These are phyloP conservation scores for Moelleriella libera DNA, from an alignment of 2,329 filamentous ascomycete species.

Conservation along the genomic window DNA sequence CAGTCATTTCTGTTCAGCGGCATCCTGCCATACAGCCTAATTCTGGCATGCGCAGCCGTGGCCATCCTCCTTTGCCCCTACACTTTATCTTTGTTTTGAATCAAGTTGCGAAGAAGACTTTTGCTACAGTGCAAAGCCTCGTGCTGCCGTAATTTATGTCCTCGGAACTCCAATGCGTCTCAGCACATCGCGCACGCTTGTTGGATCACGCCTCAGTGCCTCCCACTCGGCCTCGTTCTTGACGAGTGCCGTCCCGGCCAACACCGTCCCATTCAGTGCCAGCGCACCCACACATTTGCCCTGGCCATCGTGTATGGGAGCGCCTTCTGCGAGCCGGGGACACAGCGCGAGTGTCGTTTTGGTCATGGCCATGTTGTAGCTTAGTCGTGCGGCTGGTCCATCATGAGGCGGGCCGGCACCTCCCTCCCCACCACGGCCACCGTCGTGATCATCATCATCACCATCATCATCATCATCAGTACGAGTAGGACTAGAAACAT, in stretches of 20 bases:
- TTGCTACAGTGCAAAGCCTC: background rate
- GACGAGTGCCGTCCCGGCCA: slow-evolving; percentile 49
- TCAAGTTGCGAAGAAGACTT: background rate
- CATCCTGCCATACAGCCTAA: no score
- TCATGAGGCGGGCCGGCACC: slow-evolving; percentile 13
- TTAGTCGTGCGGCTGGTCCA: slow-evolving; percentile 30
- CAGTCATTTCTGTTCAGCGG: no score
- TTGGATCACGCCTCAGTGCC: slow-evolving; percentile 25
- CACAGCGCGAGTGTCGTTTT: slow-evolving; percentile 35
- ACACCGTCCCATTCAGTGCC: slow-evolving; percentile 45
- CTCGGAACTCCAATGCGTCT: slow-evolving; percentile 12
- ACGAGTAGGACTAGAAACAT: no score
- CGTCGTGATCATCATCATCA: no score
- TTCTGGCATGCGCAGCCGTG: no score
- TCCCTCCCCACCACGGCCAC: slow-evolving; percentile 7
- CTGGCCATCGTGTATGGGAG: slow-evolving; percentile 13
- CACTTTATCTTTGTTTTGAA: background rate
- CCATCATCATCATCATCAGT: no score
- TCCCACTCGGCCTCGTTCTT: slow-evolving; percentile 46
- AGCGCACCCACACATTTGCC: slow-evolving; percentile 25
- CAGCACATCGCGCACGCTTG: slow-evolving; percentile 5
- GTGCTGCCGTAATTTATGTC: background rate
- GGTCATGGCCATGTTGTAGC: slow-evolving; percentile 52
- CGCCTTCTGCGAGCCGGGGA: slow-evolving; percentile 39
- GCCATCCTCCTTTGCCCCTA: no score